Base-by-base conservation (phyloP, 1,284 basidiomycete species). In the Cutaneotrichosporon spelunceum region DNA sequence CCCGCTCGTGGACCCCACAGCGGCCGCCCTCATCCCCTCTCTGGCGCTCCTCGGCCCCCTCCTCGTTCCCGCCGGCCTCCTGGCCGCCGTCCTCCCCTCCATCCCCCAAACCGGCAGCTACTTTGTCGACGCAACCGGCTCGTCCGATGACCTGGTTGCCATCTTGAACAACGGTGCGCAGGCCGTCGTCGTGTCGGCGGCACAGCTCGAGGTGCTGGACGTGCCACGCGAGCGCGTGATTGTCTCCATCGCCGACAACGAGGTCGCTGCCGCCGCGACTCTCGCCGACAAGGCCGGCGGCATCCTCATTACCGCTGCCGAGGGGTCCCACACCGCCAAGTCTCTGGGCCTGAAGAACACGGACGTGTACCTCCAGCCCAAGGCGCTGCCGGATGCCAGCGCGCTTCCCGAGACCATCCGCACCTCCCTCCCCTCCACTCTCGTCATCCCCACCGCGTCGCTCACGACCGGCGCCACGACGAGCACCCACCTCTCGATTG, bases 41-140 rank as follows among this genome's bases (percentile, higher is more conserved):
- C 83, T 92, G 60, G 79, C 83, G 50, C 85, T 91, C 24, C 83
- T 94, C 57, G 88, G 88, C 0, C 90, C 93, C 13, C 74, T 93
- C 63, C 82, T 93, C 57, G 72, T 87, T 54, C 82, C 80, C n/a
- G 73, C 68, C 34, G 70, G 62, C 59, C 75, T 71, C 23, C 68
- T 71, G 42, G 57, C 59, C 48, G 62, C 63, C 66, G 66, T 71
- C 78, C 69, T 74, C 76, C 53, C 72, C 4, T 61, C 64, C 55
- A 74, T 68, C 54, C 77, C 66, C 19, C 61, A 63, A 52, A 70
- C 65, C 10, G 76, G 73, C 11, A 70, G 72, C 11, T 82, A 82
- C 72, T 85, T 83, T 68, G 76, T 92, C 54, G 83, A 89, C 57
- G 81, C 88, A 59, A 78, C 83, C 57, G 77, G 80, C 63, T 67